A percentile compares a stretch with the other conserved stretches of the same genome.
Evolutionary conservation across 352 stramenopile genomes (phyloP).

Genomic region (Salisapilia sapeloensis): DNA sequence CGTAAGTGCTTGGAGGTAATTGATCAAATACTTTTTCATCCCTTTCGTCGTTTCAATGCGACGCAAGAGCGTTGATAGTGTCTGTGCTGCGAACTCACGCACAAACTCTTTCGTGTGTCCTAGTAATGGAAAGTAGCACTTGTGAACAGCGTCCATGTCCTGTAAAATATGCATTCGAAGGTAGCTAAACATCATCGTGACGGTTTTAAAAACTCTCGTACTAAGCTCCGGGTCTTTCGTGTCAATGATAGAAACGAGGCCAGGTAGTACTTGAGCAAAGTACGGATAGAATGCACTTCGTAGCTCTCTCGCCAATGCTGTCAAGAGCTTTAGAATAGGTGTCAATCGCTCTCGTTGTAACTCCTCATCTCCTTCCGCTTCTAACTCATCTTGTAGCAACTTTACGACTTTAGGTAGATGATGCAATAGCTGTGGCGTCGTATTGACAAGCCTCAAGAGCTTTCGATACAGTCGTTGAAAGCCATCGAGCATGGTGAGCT

Average conservation of each 20-base stretch:
- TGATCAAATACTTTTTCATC: slow-evolving; percentile 59
- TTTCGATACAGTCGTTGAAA: slow-evolving; percentile 62
- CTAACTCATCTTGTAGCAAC: slow-evolving; percentile 36
- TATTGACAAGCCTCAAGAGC: slow-evolving; percentile 54
- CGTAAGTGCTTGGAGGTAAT: slow-evolving; percentile 60
- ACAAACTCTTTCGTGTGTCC: slow-evolving; percentile 75
- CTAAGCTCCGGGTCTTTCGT: slow-evolving; percentile 81
- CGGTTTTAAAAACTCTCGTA: slow-evolving; percentile 82
- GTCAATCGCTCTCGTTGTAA: slow-evolving; percentile 54
- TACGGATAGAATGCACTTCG: slow-evolving; percentile 79
- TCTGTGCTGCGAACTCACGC: slow-evolving; percentile 80
- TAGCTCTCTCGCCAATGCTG: slow-evolving; percentile 61
- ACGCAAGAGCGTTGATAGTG: slow-evolving; percentile 64
- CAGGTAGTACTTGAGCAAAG: slow-evolving; percentile 38
- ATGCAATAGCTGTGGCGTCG: slow-evolving; percentile 68
- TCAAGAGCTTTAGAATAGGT: slow-evolving; percentile 67
- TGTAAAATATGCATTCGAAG: slow-evolving; percentile 64
- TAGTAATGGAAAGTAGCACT: slow-evolving; percentile 82
- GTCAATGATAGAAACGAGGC: slow-evolving; percentile 63
- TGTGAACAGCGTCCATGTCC: slow-evolving; percentile 82
- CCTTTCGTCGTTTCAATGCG: slow-evolving; percentile 60
- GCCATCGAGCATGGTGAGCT: slow-evolving; percentile 69
- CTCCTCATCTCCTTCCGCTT: slow-evolving; percentile 23
- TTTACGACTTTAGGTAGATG: slow-evolving; percentile 59
- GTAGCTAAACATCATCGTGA: slow-evolving; percentile 82